Evolutionary conservation across 371 early-diverging fungal genomes (phyloP).

Genomic region (Globomyces sp.): DNA sequence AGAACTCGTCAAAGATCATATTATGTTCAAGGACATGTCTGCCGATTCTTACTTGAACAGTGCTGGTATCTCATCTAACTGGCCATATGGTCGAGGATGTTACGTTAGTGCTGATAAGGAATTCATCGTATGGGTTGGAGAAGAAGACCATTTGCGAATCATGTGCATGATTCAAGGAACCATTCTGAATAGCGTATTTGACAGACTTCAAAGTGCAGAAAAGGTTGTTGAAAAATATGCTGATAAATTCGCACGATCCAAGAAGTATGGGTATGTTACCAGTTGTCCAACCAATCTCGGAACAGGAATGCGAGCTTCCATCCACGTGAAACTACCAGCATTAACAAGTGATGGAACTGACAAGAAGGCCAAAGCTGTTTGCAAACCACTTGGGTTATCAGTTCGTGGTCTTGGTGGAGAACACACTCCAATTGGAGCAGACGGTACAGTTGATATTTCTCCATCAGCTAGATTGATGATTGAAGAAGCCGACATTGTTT

Average conservation of each 20-base stretch:
- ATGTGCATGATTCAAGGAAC: constrained; percentile 15
- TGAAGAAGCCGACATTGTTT: constrained; percentile 14
- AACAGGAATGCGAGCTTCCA: constrained; percentile 3
- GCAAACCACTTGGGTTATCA: constrained; percentile 12
- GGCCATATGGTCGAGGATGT: constrained; percentile 12
- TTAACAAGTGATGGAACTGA: constrained; percentile 16
- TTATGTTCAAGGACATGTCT: constrained; percentile 13
- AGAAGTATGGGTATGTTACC: background rate
- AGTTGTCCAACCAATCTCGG: constrained; percentile 3
- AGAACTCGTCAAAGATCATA: constrained; percentile 1
- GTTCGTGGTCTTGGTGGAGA: constrained; percentile 13
- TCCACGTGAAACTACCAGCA: background rate
- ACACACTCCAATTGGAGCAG: constrained; percentile 13
- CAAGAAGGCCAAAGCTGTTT: constrained; percentile 14
- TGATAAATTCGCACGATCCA: background rate
- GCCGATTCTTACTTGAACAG: background rate
- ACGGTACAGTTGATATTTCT: constrained; percentile 13
- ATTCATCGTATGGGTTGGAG: constrained; percentile 16
- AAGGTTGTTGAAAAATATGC: constrained; percentile 10
- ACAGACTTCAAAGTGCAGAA: constrained; percentile 8
- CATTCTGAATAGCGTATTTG: constrained; percentile 6
- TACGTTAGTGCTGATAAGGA: constrained; percentile 4
- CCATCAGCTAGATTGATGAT: constrained; percentile 13
- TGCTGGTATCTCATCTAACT: constrained; percentile 10
- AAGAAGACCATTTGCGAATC: constrained; percentile 9